These are phyloP conservation scores for Jamesozyma rosinii DNA, from an alignment of 805 yeast species.

Conservation along the genomic window DNA sequence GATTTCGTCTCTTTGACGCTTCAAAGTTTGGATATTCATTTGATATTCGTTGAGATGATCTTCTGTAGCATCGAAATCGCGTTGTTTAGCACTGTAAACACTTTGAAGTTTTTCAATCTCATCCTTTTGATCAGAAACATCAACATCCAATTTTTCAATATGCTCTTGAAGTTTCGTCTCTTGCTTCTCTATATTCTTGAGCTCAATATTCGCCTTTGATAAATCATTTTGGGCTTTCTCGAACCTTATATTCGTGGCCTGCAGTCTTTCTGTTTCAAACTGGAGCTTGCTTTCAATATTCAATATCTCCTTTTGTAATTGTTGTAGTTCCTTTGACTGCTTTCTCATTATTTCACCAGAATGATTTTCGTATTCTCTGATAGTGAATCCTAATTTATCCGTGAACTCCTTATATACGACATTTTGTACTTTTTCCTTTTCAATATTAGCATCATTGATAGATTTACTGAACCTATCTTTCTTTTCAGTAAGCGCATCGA, in stretches of 20 bases:
- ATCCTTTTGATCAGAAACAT: conserved; percentile 32
- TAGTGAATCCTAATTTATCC: conserved; percentile 41
- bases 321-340: conserved; percentile 52
- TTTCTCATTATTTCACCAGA: conserved; percentile 52
- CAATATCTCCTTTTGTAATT: conserved; percentile 51
- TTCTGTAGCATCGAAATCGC: conserved; percentile 36
- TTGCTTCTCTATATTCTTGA: conserved; percentile 28
- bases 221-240: conserved; percentile 35
- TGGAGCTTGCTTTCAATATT: conserved; percentile 50
- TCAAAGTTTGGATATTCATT: conserved; percentile 19
- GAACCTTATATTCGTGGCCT: conserved; percentile 42
- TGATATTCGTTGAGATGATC: conserved; percentile 38
- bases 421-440: conserved; percentile 34
- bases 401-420: conserved; percentile 49
- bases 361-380: conserved; percentile 60
- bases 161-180: conserved; percentile 28
- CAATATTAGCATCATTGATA: conserved; percentile 22
- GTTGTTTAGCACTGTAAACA: conserved; percentile 26
- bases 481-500: conserved; percentile 19
- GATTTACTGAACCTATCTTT: conserved; percentile 16
- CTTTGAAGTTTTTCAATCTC: conserved; percentile 32
- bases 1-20: conserved; percentile 31
- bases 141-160: conserved; percentile 35
- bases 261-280: conserved; percentile 55
- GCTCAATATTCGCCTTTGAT: conserved; percentile 29